A percentile compares a stretch with the other conserved stretches of the same genome.
phyloP scores from a whole-genome alignment of 1,139 yeast genomes.

The Sugiyamaella grinbergsii region DNA sequence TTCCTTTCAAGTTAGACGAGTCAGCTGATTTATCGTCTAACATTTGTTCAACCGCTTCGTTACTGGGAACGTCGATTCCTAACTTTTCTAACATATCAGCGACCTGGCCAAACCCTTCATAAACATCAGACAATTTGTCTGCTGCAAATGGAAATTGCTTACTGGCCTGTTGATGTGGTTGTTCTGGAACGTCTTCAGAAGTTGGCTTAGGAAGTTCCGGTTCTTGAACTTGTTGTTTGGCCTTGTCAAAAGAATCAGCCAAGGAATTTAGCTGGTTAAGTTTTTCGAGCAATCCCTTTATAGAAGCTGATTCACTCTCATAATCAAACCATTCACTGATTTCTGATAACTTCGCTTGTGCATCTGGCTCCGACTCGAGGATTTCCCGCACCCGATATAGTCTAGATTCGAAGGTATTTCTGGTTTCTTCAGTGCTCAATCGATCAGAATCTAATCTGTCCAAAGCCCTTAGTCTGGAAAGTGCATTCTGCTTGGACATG shows the following conservation, averaged over 20 bases:
- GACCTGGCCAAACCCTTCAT: slow-evolving; percentile 10
- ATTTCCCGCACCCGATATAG: slow-evolving; percentile 40
- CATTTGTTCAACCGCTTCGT: slow-evolving; percentile 13
- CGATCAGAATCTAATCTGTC: slow-evolving; percentile 40
- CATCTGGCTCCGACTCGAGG: slow-evolving; percentile 24
- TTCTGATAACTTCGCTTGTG: slow-evolving; percentile 46
- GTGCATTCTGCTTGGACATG: slow-evolving; percentile 36
- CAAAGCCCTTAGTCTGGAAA: slow-evolving; percentile 34
- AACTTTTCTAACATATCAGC: slow-evolving; percentile 13
- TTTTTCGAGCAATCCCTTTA: slow-evolving; percentile 47
- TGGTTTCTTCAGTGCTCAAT: slow-evolving; percentile 37
- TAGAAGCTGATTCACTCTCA: slow-evolving; percentile 60
- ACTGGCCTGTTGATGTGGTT: neutral
- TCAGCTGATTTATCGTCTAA: slow-evolving; percentile 2
- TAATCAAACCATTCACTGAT: slow-evolving; percentile 78
- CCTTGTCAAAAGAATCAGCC: slow-evolving; percentile 22
- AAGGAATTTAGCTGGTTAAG: slow-evolving; percentile 39
- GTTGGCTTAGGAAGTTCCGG: neutral
- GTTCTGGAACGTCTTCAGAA: neutral
- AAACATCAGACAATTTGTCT: slow-evolving; percentile 7
- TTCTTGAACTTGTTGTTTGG: neutral
- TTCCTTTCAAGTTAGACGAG: slow-evolving; percentile 13
- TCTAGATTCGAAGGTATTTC: slow-evolving; percentile 42
- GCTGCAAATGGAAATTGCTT: slow-evolving; percentile 3
- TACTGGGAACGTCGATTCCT: slow-evolving; percentile 14